Conservation (phyloP, 306 rosid genomes). For the Begonia fuchsioides region DNA sequence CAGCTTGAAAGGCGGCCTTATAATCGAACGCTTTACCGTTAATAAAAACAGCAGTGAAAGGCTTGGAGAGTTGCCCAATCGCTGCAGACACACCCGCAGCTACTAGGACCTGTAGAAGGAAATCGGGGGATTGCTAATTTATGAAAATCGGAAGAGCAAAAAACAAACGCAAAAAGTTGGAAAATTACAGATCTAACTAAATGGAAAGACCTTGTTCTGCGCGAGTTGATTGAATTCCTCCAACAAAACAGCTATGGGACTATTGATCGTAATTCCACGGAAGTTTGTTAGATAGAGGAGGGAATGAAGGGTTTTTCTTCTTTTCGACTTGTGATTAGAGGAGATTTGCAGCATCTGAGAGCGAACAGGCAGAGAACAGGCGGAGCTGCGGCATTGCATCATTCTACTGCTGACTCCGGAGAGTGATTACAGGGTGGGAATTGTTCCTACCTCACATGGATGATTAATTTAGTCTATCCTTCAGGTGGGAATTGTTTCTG, state of each 20-base stretch:
- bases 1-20: too few species aligned
- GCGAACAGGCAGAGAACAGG: constrained; percentile 12
- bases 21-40: too few species aligned
- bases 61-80: constrained; percentile 80
- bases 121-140: too few species aligned
- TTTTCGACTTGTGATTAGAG: not conserved
- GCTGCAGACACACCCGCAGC: constrained; percentile 56
- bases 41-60: constrained; percentile 45
- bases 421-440: not conserved
- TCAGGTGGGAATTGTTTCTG: too few species aligned
- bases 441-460: too few species aligned
- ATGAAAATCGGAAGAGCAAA: too few species aligned
- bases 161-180: too few species aligned
- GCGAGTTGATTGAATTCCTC: constrained; percentile 40
- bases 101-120: constrained; percentile 41
- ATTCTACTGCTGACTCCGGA: constrained; percentile 5
- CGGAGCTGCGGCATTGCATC: constrained; percentile 26
- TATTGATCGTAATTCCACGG: constrained; percentile 17
- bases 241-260: constrained; percentile 22
- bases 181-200: not conserved
- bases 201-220: constrained; percentile 59
- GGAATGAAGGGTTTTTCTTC: constrained; percentile 3
- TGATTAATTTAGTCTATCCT: too few species aligned
- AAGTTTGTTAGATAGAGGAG: constrained; percentile 10
- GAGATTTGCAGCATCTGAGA: constrained; percentile 6